Evolutionary conservation across 768 basidiomycete genomes (phyloP).

Genomic region (Cubamyces lactineus): DNA sequence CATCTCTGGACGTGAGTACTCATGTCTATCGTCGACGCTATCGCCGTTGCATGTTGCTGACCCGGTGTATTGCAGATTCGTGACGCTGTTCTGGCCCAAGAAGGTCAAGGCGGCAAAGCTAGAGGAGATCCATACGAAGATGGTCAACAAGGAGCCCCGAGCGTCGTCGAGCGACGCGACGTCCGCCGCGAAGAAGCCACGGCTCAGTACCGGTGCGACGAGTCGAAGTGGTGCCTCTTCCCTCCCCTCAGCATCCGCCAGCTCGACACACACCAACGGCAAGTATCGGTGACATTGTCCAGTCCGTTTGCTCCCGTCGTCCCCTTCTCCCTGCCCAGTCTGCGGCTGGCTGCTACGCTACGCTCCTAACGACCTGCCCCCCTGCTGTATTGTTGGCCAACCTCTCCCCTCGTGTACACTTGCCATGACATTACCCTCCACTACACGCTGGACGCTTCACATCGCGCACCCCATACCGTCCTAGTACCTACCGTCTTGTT

Average conservation of each 20-base stretch:
- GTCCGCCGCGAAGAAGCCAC: constrained; percentile 34
- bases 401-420: constrained; percentile 12
- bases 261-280: constrained; percentile 31
- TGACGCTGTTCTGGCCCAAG: constrained; percentile 97
- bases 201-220: constrained; percentile 27
- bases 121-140: constrained; percentile 94
- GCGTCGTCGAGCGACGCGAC: constrained; percentile 33
- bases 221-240: constrained; percentile 23
- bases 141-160: constrained; percentile 79
- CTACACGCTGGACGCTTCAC: constrained; percentile 3
- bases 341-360: not conserved
- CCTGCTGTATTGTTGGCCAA: constrained; percentile 16
- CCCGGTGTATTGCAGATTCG: constrained; percentile 62
- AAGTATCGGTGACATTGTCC: constrained; percentile 30
- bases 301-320: not conserved
- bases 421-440: constrained; percentile 5
- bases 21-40: not conserved
- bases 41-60: not conserved
- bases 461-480: constrained; percentile 13
- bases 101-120: constrained; percentile 93
- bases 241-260: constrained; percentile 27
- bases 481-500: constrained; percentile 15
- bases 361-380: not conserved
- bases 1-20: constrained; percentile 94
- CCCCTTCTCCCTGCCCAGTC: not conserved